Evolutionary conservation across 2,329 filamentous ascomycete genomes (phyloP).

Genomic region (Phaeosphaeria sp.): DNA sequence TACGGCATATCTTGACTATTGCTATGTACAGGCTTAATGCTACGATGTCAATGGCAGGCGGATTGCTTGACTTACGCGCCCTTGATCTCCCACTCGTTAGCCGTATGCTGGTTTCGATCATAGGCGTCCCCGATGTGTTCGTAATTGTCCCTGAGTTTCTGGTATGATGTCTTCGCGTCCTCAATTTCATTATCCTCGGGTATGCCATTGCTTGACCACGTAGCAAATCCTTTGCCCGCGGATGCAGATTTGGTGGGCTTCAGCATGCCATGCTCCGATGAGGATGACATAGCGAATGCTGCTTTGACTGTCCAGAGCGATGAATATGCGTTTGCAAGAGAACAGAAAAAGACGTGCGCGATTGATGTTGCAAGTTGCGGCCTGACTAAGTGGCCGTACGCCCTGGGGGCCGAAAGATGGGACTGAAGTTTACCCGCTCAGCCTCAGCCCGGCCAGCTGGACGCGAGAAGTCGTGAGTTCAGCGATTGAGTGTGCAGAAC

Average conservation of each 20-base stretch:
- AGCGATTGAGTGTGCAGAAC: background rate
- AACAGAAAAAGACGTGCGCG: background rate
- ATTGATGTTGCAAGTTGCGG: background rate
- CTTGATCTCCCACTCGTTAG: constrained; percentile 25
- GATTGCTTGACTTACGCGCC: constrained; percentile 19
- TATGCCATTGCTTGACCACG: background rate
- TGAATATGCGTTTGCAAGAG: background rate
- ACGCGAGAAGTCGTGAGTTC: background rate
- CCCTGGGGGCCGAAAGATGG: background rate
- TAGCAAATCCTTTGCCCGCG: background rate
- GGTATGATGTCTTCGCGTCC: background rate
- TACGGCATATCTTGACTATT: constrained; percentile 21
- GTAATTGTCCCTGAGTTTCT: constrained; percentile 19
- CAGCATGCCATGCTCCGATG: background rate
- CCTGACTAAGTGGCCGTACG: background rate
- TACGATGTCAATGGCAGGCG: background rate
- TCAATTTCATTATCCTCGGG: background rate
- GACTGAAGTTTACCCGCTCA: background rate
- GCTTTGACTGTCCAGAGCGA: background rate
- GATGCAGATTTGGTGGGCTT: background rate
- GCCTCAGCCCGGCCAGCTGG: background rate
- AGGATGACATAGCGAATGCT: background rate
- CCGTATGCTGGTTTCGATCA: constrained; percentile 6
- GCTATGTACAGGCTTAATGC: constrained; percentile 9
- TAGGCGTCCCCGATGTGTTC: constrained; percentile 29